Evolutionary conservation across 192 early-diverging fungal species (phyloP), one percentile per base, ranked within the genome.

Genomic region (Podila epicladia): DNA sequence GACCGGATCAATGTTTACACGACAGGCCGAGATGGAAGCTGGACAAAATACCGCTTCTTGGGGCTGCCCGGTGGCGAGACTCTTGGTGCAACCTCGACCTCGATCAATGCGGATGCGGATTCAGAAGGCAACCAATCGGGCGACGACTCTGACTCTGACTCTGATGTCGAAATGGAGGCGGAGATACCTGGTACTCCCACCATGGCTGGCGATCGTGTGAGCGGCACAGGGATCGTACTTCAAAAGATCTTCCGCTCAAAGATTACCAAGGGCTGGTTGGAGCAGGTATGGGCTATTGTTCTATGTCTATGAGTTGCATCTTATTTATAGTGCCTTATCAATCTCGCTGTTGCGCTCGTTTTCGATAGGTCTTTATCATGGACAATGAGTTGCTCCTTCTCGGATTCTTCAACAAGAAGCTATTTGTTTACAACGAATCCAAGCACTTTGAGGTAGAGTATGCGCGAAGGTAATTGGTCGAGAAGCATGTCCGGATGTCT

Each of bases 261-360:
- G 64, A 84, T 97, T 35, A 95, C 95, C 7, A 86, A 85, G 41
- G 95, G 94, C 9, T 92, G 93, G 90, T 60, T 95, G 32, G 94
- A 95, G 77, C 82, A 83, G 15, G 77, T 86, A 38, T 67, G 31
- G 48, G 64, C 73, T 63, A 37, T 28, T 73, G 0, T 20, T 3
- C 11, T 59, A 0, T 33, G 33, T 7, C 33, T 33, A 22, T n/a
- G 33, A 51, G 1, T 28, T 2, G 13, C 13, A 45, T 15, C 0
- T 8, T 45, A 4, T 15, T 9, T 45, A 17, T 4, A 45, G 12
- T 45, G 41, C 41, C 41, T 45, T 17, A 15, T 8, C 8, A 45
- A 15, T 45, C 19, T 33, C 4, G 11, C n/a, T 13, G 20, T 15
- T 31, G 9, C 3, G n/a, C 20, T 5, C 49, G 17, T 67, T 20